Evolutionary conservation across 2,329 filamentous ascomycete species (phyloP), one percentile per base, ranked within the genome.

Genomic region (Monosporascus sp.): DNA sequence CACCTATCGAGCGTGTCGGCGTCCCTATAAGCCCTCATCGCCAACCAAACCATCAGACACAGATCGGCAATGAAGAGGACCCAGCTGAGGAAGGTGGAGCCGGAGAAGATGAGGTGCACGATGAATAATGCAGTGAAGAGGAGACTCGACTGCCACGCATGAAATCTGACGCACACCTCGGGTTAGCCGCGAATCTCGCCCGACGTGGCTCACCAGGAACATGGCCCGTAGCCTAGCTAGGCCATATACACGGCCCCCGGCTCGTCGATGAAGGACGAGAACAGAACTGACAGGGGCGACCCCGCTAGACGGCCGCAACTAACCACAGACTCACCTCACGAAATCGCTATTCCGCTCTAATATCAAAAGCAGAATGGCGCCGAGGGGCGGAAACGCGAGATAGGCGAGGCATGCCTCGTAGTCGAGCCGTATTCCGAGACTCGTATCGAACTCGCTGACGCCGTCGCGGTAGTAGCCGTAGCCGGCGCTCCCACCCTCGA

Each of bases 271-370:
- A 34, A 14, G 9, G 31, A 5, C 31, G 5, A 34, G 31, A 34
- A 34, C 31, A 14, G 31, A 34, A 14, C 31, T 14, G 31, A 14
- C 31, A 11, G 3, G 31, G 9, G 9, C 11, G 31, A 34, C 31
- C 11, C 1, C 9, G 31, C 31, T 34, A 14, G 31, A 14, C 31
- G 11, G 11, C 11, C 31, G 11, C 31, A 34, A 34, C 31, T 11
- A 34, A 34, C 9, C 31, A 36, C 2, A 9, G 6, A 68, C 82
- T 54, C 73, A 93, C 89, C 94, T 83, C 53, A 99, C 94, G 71
- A 96, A 99, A 73, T 99, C 94, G 67, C 91, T 97, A 76, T 96
- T 94, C 67, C 92, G 85, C 79, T 99, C 94, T 58, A 93, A 69
- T 45, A 97, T 82, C 61, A 99, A 73, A 62, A 99, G 73, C 60